Percentiles rank a stretch among this genome's conserved stretches.
Conservation (phyloP, 2,329 filamentous ascomycete species). For the Dactylellina sp. region DNA sequence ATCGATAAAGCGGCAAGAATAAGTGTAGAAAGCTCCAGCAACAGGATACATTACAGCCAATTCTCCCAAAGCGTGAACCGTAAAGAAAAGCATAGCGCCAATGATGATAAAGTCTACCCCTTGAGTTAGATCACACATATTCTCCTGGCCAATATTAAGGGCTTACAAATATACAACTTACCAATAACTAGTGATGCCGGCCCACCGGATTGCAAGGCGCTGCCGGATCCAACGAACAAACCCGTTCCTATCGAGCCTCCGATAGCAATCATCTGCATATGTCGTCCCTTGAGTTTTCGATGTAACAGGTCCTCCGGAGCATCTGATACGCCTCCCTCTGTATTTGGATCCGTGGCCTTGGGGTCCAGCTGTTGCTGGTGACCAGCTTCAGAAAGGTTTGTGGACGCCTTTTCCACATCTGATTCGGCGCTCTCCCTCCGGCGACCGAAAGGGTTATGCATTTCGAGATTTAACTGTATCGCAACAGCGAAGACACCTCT, state of each 20-base stretch:
- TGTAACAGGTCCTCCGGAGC: slow-evolving; percentile 39
- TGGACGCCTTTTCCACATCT: slow-evolving; percentile 46
- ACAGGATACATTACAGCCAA: slow-evolving; percentile 64
- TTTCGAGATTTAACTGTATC: neutral
- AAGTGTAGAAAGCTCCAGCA: slow-evolving; percentile 67
- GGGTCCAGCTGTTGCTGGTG: slow-evolving; percentile 14
- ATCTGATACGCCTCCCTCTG: slow-evolving; percentile 5
- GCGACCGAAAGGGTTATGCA: slow-evolving; percentile 24
- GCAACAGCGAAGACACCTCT: slow-evolving; percentile 7
- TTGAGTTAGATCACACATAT: slow-evolving; percentile 65
- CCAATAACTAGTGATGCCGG: slow-evolving; percentile 71
- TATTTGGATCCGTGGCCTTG: slow-evolving; percentile 28
- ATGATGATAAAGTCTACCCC: slow-evolving; percentile 71
- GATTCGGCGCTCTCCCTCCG: slow-evolving; percentile 28
- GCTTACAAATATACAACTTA: neutral
- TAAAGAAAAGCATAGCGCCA: slow-evolving; percentile 62
- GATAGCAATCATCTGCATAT: slow-evolving; percentile 76
- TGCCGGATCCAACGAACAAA: slow-evolving; percentile 73
- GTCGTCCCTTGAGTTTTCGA: slow-evolving; percentile 63
- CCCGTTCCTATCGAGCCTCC: slow-evolving; percentile 73
- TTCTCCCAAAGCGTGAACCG: slow-evolving; percentile 61
- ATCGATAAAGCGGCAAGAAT: slow-evolving; percentile 63
- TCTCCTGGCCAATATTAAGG: neutral
- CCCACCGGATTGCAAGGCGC: slow-evolving; percentile 71
- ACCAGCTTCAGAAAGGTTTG: slow-evolving; percentile 19